phyloP scores from a whole-genome alignment of 257 asterid species.

The Scutellaria minor region DNA sequence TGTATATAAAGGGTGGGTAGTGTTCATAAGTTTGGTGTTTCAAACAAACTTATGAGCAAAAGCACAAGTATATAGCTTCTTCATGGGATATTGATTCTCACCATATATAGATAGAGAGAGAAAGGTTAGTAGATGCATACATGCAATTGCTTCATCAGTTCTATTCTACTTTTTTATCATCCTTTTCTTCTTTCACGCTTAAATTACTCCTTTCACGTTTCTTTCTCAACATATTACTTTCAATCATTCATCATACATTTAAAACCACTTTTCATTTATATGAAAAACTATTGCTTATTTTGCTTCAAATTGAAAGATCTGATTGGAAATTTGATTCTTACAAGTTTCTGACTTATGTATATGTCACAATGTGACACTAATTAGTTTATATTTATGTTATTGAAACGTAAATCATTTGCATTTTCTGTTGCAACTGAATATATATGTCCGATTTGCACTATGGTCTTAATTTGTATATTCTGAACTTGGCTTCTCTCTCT shows the following conservation, averaged over 20 bases:
- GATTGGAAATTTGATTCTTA: background rate
- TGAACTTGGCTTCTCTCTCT: too few relatives aligned
- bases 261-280: background rate
- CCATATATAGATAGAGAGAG: background rate
- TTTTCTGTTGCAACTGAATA: background rate
- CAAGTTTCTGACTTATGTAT: background rate
- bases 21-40: conserved; percentile 16
- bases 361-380: background rate
- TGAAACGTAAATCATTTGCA: too few relatives aligned
- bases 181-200: background rate
- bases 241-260: background rate
- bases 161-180: too few relatives aligned
- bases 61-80: background rate
- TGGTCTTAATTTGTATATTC: too few relatives aligned
- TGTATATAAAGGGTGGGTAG: conserved; percentile 37
- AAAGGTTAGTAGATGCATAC: conserved; percentile 25
- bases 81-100: background rate
- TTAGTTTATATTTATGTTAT: too few relatives aligned
- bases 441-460: background rate
- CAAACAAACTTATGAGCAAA: conserved; percentile 23
- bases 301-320: background rate
- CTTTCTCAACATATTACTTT: background rate
- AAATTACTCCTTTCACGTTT: background rate
- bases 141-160: too few relatives aligned
- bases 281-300: background rate